phyloP scores from a whole-genome alignment of 169 alveolate species.

The Sarcocystis neurona region DNA sequence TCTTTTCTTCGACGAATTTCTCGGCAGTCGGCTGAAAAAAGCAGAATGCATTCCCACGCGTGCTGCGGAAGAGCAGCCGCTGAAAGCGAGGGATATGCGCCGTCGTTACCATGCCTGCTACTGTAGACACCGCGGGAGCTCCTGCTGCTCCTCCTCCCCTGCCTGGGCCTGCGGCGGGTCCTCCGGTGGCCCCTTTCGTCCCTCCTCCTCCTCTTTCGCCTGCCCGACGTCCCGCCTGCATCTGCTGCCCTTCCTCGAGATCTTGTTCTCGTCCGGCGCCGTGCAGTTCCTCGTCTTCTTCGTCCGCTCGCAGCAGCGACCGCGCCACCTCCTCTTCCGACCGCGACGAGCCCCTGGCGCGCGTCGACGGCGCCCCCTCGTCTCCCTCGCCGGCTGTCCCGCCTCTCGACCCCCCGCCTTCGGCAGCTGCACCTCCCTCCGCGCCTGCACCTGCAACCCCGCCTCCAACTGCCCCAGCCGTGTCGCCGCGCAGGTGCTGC shows the following conservation, averaged over 20 bases:
- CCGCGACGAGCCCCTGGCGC: too few species aligned
- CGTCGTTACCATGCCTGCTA: constrained; percentile 92
- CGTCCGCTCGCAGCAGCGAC: constrained; percentile 6
- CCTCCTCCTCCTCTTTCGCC: background rate
- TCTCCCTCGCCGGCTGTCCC: background rate
- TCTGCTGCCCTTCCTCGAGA: constrained; percentile 25
- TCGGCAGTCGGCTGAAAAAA: constrained; percentile 86
- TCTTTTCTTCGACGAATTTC: constrained; percentile 72
- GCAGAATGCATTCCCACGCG: constrained; percentile 96
- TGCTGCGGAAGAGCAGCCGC: constrained; percentile 93
- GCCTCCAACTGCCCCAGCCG: background rate
- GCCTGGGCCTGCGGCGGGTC: too few species aligned
- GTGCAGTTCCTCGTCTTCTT: constrained; percentile 28
- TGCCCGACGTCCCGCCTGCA: constrained; percentile 60
- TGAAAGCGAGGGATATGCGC: constrained; percentile 78
- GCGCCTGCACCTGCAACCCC: background rate
- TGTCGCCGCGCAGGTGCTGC: constrained; percentile 46
- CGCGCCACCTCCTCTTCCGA: constrained; percentile 30
- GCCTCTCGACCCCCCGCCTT: background rate
- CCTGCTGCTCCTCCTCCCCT: constrained; percentile 72
- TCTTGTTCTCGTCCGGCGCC: background rate
- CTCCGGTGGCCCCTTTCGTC: constrained; percentile 34
- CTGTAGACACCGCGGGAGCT: constrained; percentile 80
- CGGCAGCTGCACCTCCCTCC: constrained; percentile 20
- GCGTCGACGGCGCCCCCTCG: background rate